phyloP scores from a whole-genome alignment of 331 rosid genomes.

The Acacia pycnantha region DNA sequence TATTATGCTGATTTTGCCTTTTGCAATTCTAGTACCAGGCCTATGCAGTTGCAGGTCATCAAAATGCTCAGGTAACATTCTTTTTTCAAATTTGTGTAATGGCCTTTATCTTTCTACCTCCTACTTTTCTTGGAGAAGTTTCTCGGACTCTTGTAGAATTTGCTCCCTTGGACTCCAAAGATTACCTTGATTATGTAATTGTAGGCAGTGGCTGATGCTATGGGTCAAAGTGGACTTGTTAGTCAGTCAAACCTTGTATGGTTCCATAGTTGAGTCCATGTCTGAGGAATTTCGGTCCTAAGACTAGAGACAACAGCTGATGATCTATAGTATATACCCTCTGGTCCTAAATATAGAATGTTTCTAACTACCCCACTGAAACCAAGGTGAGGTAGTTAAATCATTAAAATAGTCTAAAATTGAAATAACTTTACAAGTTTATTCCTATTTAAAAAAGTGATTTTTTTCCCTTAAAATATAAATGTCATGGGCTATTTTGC shows the following conservation, averaged over 20 bases:
- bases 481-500: background rate
- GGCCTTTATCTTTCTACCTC: background rate
- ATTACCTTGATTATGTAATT: background rate
- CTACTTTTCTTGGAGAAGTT: background rate
- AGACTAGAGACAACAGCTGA: background rate
- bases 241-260: background rate
- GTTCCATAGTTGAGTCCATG: background rate
- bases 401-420: background rate
- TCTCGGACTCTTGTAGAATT: background rate
- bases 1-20: slow-evolving; percentile 34
- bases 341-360: background rate
- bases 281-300: background rate
- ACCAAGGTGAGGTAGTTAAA: background rate
- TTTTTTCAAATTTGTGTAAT: slow-evolving; percentile 1
- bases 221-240: background rate
- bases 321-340: background rate
- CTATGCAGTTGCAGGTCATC: slow-evolving; percentile 58
- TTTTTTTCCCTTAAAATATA: background rate
- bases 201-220: background rate
- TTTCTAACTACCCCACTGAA: background rate
- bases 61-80: slow-evolving; percentile 62
- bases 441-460: background rate
- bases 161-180: background rate
- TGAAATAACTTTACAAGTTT: background rate
- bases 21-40: slow-evolving; percentile 56